Conservation (phyloP, 805 yeast genomes). For the Kodamaea kakaduensis region DNA sequence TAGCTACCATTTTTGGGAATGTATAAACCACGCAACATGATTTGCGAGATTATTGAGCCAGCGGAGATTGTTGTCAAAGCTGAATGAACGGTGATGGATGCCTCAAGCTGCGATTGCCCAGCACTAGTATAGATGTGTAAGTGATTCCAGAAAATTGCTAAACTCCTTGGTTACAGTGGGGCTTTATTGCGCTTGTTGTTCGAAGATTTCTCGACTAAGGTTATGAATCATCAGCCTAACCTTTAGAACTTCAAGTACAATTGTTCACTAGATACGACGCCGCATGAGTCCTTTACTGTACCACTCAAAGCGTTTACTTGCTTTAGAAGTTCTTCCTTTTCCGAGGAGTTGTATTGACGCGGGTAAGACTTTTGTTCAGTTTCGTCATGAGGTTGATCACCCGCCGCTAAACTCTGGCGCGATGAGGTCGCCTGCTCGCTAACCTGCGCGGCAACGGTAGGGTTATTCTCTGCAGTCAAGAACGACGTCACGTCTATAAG, state of each 20-base stretch:
- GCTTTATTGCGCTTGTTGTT: too few species aligned
- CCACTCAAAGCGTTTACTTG: slow-evolving; percentile 8
- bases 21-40: too few species aligned
- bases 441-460: slow-evolving; percentile 1
- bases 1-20: too few species aligned
- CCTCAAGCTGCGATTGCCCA: too few species aligned
- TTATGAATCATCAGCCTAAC: too few species aligned
- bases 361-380: slow-evolving; percentile 11
- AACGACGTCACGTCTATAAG: slow-evolving; percentile 15
- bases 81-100: too few species aligned
- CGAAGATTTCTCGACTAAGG: too few species aligned
- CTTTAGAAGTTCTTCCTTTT: slow-evolving; percentile 10
- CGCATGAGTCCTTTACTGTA: slow-evolving; percentile 12
- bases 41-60: too few species aligned
- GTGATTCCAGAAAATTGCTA: too few species aligned
- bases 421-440: slow-evolving; percentile 3
- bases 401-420: slow-evolving; percentile 8
- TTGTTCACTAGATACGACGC: slow-evolving; percentile 10
- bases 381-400: slow-evolving; percentile 4
- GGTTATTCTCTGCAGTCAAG: slow-evolving; percentile 11
- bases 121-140: too few species aligned
- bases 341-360: slow-evolving; percentile 9
- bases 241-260: slow-evolving; percentile 13
- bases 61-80: too few species aligned
- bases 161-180: too few species aligned